Evolutionary conservation across 129 eudicot genomes (phyloP).

Genomic region (Flaveria bidentis): DNA sequence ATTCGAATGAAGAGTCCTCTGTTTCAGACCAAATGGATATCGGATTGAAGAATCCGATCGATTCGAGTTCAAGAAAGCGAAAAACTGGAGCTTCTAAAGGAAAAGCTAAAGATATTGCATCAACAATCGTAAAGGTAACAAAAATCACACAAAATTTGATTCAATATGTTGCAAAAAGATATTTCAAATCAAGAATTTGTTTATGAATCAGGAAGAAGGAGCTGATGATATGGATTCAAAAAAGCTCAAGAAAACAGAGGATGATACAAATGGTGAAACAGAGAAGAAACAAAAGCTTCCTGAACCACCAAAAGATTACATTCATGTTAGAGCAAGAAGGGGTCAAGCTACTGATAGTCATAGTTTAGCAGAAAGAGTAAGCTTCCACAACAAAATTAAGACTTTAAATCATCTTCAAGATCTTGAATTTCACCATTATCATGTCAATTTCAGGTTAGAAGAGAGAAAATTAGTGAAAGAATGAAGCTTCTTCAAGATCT

Average conservation of each 20-base stretch:
- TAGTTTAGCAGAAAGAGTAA: constrained; percentile 92
- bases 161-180: too few species aligned
- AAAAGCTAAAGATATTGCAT: constrained; percentile 55
- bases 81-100: constrained; percentile 48
- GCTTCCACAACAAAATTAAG: background rate
- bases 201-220: constrained; percentile 53
- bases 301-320: constrained; percentile 88
- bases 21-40: constrained; percentile 72
- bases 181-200: background rate
- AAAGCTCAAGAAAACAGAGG: constrained; percentile 54
- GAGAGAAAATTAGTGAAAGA: constrained; percentile 92
- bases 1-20: constrained; percentile 78
- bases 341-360: constrained; percentile 99
- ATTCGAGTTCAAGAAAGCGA: constrained; percentile 57
- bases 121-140: constrained; percentile 39
- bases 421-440: constrained; percentile 28
- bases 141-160: background rate
- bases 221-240: constrained; percentile 46
- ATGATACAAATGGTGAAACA: constrained; percentile 42
- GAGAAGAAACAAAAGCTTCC: constrained; percentile 52
- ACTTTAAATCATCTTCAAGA: constrained; percentile 16
- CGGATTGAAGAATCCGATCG: constrained; percentile 38
- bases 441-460: constrained; percentile 60
- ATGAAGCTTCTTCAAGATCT: constrained; percentile 98
- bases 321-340: constrained; percentile 98